Base-by-base conservation (phyloP, 192 early-diverging fungal species). In the Backusella luteola region DNA sequence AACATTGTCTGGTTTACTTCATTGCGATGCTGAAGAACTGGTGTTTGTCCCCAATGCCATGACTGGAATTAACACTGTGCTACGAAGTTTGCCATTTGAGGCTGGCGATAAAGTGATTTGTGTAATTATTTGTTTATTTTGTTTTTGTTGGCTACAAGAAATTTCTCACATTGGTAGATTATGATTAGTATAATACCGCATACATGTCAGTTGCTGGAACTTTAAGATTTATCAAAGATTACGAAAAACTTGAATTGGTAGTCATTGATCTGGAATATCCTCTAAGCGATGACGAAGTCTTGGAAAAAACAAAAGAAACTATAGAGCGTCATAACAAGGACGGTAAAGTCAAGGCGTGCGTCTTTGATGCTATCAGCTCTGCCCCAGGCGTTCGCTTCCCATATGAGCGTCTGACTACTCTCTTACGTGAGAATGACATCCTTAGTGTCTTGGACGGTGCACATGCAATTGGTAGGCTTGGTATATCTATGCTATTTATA, bases 401-500 rank as follows among this genome's bases (percentile, higher is more conserved):
- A 49, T 73, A 79, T 78, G 70, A 87, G 79, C 69, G 67, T 71
- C 32, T 86, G 42, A 73, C 81, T 67, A 15, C 72, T 66, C 34
- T 84, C 34, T 79, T 89, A 23, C 76, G 81, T 29, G 73, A 84
- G 23, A 72, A 90, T 69, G 76, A 82, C 15, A 87, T 91, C 68
- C 66, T 88, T 42, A 85, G 86, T 7, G 79, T 88, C 73, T 80
- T 93, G 19, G 91, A 93, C 74, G 91, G 87, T 32, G 91, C 91
- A 11, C 91, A 93, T 73, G 76, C 89, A 19, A 85, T 93, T 73
- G 79, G 79, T 77, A 77, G 34, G 6, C n/a, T 29, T 5, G 2
- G 4, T 38, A 38, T 35, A 0, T 44, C 5, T 70, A 70, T 38
- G 36, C 14, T n/a, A 70, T 14, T 17, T 39, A 21, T 7, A 42